These are phyloP conservation scores for Ilyonectria sp. DNA, from an alignment of 2,329 filamentous ascomycete genomes.

Conservation along the genomic window DNA sequence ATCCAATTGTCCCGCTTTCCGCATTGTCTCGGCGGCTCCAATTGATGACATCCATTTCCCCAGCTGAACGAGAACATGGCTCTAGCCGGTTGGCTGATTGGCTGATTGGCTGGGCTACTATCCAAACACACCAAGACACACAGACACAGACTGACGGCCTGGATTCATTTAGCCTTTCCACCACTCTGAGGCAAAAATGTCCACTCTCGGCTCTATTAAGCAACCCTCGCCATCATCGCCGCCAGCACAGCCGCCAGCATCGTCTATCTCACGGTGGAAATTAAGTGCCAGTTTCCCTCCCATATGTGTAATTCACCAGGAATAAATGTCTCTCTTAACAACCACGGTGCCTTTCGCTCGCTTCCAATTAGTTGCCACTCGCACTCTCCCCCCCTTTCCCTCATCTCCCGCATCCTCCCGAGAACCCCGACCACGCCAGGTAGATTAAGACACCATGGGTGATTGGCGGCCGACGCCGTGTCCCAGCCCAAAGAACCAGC, in stretches of 20 bases:
- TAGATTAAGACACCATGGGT: conserved; percentile 23
- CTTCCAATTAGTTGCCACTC: conserved; percentile 8
- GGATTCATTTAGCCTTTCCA: conserved; percentile 29
- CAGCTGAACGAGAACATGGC: conserved; percentile 26
- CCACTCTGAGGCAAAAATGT: conserved; percentile 29
- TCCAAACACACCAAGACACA: conserved; percentile 28
- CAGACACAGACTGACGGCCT: conserved; percentile 11
- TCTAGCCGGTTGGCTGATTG: conserved; percentile 24
- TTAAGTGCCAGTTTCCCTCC: conserved; percentile 19
- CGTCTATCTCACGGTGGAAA: conserved; percentile 14
- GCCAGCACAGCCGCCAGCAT: conserved; percentile 11
- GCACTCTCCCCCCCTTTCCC: conserved; percentile 4
- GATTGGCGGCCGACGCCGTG: conserved; percentile 24
- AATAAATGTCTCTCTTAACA: not conserved
- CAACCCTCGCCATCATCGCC: conserved; percentile 8
- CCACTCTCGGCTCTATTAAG: conserved; percentile 16
- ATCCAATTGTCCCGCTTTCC: not conserved
- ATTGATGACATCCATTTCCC: conserved; percentile 13
- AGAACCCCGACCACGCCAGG: conserved; percentile 24
- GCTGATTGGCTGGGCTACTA: conserved; percentile 41
- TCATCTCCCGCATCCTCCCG: conserved; percentile 35
- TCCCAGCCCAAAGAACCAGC: conserved; percentile 5
- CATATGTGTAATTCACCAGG: not conserved
- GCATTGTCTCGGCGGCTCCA: conserved; percentile 2
- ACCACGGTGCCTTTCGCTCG: not conserved